Conservation (phyloP, 352 stramenopile species). For the Thalassiosira ordinaria region DNA sequence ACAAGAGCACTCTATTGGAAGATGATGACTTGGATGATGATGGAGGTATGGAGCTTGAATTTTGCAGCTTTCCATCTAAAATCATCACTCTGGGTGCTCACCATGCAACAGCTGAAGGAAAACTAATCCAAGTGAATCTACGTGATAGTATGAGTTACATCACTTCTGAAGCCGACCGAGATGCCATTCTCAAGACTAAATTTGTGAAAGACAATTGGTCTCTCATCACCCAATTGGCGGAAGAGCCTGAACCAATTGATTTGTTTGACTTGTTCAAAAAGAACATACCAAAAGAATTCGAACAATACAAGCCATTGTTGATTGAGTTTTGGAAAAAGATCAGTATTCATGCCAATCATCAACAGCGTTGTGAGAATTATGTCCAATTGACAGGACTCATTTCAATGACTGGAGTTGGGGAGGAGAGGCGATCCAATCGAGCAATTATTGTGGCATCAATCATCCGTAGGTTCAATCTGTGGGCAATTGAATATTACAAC, state of each 20-base stretch:
- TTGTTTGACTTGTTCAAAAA: not conserved
- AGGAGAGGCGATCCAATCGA: not conserved
- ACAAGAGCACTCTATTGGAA: not conserved
- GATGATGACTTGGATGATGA: not conserved
- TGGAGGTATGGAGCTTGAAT: not conserved
- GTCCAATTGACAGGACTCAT: not conserved
- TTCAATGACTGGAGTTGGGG: not conserved
- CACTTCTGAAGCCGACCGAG: not conserved
- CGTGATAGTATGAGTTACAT: not conserved
- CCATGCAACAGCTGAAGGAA: not conserved
- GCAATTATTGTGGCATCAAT: not conserved
- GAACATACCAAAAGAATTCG: not conserved
- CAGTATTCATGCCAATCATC: not conserved
- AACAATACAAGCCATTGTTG: not conserved
- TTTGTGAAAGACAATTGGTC: constrained; percentile 1
- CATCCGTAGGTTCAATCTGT: not conserved
- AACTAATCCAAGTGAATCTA: not conserved
- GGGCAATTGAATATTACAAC: not conserved
- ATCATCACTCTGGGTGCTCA: not conserved
- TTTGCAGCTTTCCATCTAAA: not conserved
- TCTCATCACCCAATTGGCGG: not conserved
- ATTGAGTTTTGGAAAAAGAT: not conserved
- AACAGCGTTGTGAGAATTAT: not conserved
- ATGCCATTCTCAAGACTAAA: not conserved
- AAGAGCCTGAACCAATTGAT: not conserved